Percentiles rank a stretch among this genome's conserved stretches.
phyloP scores from a whole-genome alignment of 2,329 filamentous ascomycete species.

The Tolypocladium tundrense region DNA sequence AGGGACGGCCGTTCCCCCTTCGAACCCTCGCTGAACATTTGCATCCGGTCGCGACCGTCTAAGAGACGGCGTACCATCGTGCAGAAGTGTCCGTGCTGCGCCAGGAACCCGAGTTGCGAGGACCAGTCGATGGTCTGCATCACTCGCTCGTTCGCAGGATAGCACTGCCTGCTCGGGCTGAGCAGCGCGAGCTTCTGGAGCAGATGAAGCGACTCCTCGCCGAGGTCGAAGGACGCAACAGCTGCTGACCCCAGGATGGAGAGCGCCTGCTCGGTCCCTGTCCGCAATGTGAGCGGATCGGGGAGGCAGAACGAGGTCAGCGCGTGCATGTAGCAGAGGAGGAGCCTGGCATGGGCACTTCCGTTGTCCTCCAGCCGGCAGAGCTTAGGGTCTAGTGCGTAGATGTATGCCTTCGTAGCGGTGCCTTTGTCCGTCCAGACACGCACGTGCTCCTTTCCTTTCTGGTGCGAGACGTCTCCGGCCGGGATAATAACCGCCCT shows the following conservation, averaged over 20 bases:
- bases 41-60: no score
- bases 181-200: background rate
- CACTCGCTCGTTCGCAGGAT: constrained; percentile 23
- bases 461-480: constrained; percentile 12
- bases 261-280: constrained; percentile 45
- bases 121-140: constrained; percentile 41
- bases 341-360: constrained; percentile 39
- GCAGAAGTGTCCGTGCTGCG: constrained; percentile 35
- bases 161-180: constrained; percentile 21
- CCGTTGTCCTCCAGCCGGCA: constrained; percentile 40
- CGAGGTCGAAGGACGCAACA: constrained; percentile 11
- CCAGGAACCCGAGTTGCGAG: constrained; percentile 22
- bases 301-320: constrained; percentile 41
- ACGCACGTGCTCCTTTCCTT: constrained; percentile 15
- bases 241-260: constrained; percentile 36
- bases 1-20: no score
- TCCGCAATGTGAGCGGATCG: constrained; percentile 35
- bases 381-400: constrained; percentile 25
- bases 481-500: constrained; percentile 24
- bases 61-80: background rate
- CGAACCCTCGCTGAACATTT: background rate
- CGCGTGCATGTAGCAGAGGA: constrained; percentile 41
- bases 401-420: constrained; percentile 33
- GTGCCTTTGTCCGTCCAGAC: constrained; percentile 21
- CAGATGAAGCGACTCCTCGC: constrained; percentile 24